Conservation (phyloP, 1,284 basidiomycete genomes). For the Malassezia slooffiae region DNA sequence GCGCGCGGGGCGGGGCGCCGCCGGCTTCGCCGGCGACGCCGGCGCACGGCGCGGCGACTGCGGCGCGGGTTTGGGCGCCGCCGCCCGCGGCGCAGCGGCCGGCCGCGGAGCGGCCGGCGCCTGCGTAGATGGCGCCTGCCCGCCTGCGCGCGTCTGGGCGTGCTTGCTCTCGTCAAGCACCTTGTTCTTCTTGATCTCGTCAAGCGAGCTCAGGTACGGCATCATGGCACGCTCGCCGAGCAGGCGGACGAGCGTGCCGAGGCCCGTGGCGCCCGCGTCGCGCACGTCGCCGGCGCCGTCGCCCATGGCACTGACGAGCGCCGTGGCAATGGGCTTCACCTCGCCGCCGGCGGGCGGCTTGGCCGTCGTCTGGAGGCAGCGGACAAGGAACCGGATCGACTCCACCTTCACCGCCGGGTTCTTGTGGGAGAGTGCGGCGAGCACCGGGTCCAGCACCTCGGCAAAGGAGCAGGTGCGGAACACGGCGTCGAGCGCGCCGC, state of each 20-base stretch:
- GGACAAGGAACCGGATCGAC: slow-evolving; percentile 72
- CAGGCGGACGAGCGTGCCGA: slow-evolving; percentile 93
- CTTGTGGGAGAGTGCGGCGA: slow-evolving; percentile 70
- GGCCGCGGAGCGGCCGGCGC: not conserved
- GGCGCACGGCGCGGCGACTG: slow-evolving; percentile 25
- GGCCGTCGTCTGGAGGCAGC: slow-evolving; percentile 61
- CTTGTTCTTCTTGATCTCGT: slow-evolving; percentile 81
- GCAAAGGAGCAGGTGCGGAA: slow-evolving; percentile 64
- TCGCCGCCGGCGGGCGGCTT: slow-evolving; percentile 61
- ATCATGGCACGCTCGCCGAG: slow-evolving; percentile 86
- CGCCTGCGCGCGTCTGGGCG: not conserved
- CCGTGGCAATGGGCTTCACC: slow-evolving; percentile 72
- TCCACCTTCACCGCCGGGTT: slow-evolving; percentile 96
- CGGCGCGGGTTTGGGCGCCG: slow-evolving; percentile 47
- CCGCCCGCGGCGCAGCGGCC: not conserved
- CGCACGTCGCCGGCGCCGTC: slow-evolving; percentile 85
- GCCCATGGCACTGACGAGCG: slow-evolving; percentile 65
- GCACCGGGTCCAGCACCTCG: slow-evolving; percentile 74
- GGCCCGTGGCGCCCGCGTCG: slow-evolving; percentile 71
- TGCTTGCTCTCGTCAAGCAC: slow-evolving; percentile 78
- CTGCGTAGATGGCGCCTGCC: not conserved
- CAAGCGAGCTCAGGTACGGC: slow-evolving; percentile 71
- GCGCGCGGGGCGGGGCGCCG: slow-evolving; percentile 20
- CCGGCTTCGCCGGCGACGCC: slow-evolving; percentile 14
- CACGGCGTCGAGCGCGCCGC: slow-evolving; percentile 75